Percentiles rank a stretch among this genome's conserved stretches.
Conservation (phyloP, 2,329 filamentous ascomycete species). For the Dothideomycetidae sp. region DNA sequence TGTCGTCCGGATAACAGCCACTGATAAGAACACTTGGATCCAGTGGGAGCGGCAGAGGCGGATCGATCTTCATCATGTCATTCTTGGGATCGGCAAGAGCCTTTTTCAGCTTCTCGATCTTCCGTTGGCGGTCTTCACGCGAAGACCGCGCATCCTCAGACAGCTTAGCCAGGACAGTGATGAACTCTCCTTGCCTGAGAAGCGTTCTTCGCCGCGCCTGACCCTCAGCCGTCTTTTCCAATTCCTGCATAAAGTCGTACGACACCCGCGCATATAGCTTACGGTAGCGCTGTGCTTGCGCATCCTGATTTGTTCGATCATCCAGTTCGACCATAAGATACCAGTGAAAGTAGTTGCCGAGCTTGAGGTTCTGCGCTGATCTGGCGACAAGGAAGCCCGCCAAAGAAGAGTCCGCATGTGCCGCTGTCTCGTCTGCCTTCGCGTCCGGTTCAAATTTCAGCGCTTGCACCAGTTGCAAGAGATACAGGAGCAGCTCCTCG, state of each 20-base stretch:
- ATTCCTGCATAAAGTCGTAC: constrained; percentile 86
- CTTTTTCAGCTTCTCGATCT: constrained; percentile 72
- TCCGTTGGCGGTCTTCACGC: constrained; percentile 61
- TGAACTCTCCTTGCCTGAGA: constrained; percentile 74
- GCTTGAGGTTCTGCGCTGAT: constrained; percentile 72
- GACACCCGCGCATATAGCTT: constrained; percentile 86
- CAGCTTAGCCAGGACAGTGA: constrained; percentile 75
- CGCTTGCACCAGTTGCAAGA: constrained; percentile 88
- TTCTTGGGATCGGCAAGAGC: constrained; percentile 81
- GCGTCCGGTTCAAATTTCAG: constrained; percentile 74
- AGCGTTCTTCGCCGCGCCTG: constrained; percentile 60
- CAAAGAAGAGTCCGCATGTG: constrained; percentile 60
- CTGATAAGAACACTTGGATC: constrained; percentile 70
- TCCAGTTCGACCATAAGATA: constrained; percentile 97
- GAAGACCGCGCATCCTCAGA: constrained; percentile 77
- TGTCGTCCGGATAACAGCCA: constrained; percentile 70
- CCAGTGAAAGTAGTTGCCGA: constrained; percentile 96
- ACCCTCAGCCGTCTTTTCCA: constrained; percentile 58
- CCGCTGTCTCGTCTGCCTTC: constrained; percentile 39
- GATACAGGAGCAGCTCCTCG: constrained; percentile 76
- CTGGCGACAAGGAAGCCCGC: constrained; percentile 79
- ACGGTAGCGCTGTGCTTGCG: constrained; percentile 49
- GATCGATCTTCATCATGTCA: constrained; percentile 69
- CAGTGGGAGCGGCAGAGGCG: constrained; percentile 72
- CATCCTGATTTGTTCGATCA: constrained; percentile 43